These are phyloP conservation scores for Platanthera zijinensis DNA, from an alignment of 106 monocot species.

Conservation along the genomic window DNA sequence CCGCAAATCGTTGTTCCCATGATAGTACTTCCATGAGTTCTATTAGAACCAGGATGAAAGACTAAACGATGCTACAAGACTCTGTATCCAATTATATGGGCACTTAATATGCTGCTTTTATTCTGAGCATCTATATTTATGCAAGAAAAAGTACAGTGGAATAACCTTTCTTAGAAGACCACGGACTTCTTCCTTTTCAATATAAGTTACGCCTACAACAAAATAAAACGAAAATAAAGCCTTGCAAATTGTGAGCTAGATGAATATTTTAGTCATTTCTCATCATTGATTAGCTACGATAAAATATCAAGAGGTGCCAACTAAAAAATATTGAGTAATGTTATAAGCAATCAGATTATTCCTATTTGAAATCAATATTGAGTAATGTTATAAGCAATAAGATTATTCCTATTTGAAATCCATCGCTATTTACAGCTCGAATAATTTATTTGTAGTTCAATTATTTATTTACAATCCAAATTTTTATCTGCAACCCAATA, in stretches of 20 bases:
- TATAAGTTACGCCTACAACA: conserved; percentile 59
- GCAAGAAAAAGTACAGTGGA: not conserved
- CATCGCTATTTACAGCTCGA: too few species aligned
- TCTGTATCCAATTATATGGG: not conserved
- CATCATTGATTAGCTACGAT: not conserved
- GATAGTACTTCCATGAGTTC: not conserved
- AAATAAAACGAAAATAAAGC: not conserved
- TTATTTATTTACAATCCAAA: too few species aligned
- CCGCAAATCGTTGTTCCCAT: not conserved
- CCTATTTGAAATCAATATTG: too few species aligned
- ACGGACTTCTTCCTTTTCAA: conserved; percentile 51
- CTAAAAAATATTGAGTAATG: not conserved
- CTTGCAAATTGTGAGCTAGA: not conserved
- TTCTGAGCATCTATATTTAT: not conserved
- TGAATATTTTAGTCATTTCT: not conserved
- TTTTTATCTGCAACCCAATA: too few species aligned
- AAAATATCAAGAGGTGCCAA: not conserved
- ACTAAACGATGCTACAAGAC: not conserved
- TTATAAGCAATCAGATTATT: too few species aligned
- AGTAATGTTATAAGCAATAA: too few species aligned
- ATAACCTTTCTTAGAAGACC: conserved; percentile 57
- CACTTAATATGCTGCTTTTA: not conserved
- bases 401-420: too few species aligned
- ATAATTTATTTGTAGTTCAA: too few species aligned
- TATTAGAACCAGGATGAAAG: not conserved